These are phyloP conservation scores for Vicia villosa DNA, from an alignment of 306 rosid species.

Conservation along the genomic window DNA sequence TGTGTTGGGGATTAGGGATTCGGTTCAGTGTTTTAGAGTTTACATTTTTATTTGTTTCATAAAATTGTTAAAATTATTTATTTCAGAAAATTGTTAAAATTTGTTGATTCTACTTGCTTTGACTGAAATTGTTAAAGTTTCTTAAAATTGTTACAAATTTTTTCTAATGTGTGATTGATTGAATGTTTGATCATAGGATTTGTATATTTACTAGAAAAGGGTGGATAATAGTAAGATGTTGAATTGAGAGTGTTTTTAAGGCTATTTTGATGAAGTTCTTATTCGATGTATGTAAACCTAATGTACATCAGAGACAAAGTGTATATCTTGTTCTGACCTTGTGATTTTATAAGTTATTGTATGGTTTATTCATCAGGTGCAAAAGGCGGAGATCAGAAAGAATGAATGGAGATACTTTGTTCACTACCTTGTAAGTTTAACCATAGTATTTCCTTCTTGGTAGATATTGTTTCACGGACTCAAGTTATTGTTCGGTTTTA, in stretches of 20 bases:
- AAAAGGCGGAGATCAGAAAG: constrained; percentile 78
- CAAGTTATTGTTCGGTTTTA: background rate
- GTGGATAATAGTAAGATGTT: background rate
- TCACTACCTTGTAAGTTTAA: constrained; percentile 90
- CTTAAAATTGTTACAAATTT: no score
- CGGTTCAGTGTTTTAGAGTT: constrained; percentile 5
- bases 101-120: background rate
- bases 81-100: background rate
- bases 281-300: background rate
- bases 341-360: constrained; percentile 12
- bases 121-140: background rate
- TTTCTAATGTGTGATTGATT: constrained; percentile 1
- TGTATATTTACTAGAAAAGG: background rate
- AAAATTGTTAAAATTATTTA: background rate
- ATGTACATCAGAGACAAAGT: background rate
- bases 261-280: constrained; percentile 5
- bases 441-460: constrained; percentile 1
- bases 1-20: constrained; percentile 47
- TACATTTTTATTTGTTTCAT: background rate
- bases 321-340: background rate
- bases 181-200: constrained; percentile 18
- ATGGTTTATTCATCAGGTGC: constrained; percentile 62
- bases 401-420: constrained; percentile 93
- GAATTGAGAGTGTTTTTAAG: constrained; percentile 28
- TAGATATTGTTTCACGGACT: constrained; percentile 2